Evolutionary conservation across 139 green algal genomes (phyloP), one percentile per base, ranked within the genome.

Genomic region (Choricystis sp.): DNA sequence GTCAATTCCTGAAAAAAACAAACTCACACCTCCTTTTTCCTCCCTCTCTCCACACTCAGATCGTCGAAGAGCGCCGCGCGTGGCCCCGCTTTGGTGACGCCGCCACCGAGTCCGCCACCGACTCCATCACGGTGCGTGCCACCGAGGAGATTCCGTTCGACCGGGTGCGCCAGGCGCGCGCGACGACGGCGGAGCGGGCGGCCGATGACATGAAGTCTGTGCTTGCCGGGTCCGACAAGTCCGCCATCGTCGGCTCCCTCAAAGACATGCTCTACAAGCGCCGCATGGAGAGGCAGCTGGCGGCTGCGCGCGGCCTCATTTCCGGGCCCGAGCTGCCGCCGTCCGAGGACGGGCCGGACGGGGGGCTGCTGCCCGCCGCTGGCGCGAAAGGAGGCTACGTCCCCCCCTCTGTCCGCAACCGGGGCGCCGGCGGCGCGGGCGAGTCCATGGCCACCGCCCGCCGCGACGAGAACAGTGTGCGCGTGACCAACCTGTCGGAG

Each of bases 401-500:
- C 56, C 89, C 91, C 25, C 89, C 91, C 26, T 70, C 68, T 56
- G 61, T 88, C 68, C 80, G 90, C 57, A 79, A 79, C 66, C 72
- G 80, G 22, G 57, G 66, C 0, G 63, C 65, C 25, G 78, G 72
- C 60, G 68, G 59, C 30, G 66, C 57, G 29, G 70, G 67, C 25
- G 66, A 75, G 49, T 26, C 59, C 60, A 72, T 76, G 68, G 58
- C 58, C 26, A 30, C 27, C 60, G 75, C 78, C 67, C 73, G 80
- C 31, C 75, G 87, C 28, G 89, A 96, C 68, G 91, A 98, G 65
- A 98, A 98, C 79, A 87, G 74, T 29, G 74, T 99, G 62, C 87
- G 93, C 26, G 93, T 99, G 3, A 95, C 86, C 61, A 99, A 99
- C 82, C 73, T 99, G 71, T 92, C 83, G 22, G 93, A 98, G 69